Evolutionary conservation across 176 grass and related monocot species (phyloP).

Genomic region (Eremochloa ophiuroides): DNA sequence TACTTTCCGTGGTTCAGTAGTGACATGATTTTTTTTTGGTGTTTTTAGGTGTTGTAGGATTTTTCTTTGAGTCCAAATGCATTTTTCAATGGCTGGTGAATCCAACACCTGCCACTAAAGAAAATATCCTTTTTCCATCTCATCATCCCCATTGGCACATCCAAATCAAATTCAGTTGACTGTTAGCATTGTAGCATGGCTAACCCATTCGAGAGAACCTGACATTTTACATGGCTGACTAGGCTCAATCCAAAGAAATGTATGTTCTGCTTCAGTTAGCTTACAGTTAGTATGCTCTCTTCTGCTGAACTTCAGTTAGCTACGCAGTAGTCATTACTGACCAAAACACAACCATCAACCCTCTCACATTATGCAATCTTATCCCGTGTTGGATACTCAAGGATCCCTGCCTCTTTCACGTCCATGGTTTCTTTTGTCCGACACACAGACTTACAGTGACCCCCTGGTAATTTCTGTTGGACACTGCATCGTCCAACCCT

Average conservation of each 20-base stretch:
- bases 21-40: conserved; percentile 13
- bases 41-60: conserved; percentile 67
- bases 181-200: conserved; percentile 68
- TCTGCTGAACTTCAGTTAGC: background rate
- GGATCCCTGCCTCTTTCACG: too few relatives aligned
- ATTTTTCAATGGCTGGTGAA: too few relatives aligned
- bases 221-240: conserved; percentile 57
- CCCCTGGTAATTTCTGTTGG: too few relatives aligned
- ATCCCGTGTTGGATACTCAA: too few relatives aligned
- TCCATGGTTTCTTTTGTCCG: too few relatives aligned
- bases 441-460: too few relatives aligned
- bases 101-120: conserved; percentile 30
- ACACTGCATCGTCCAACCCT: too few relatives aligned
- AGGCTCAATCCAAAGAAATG: conserved; percentile 47
- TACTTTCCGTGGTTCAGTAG: background rate
- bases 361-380: too few relatives aligned
- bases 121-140: conserved; percentile 77
- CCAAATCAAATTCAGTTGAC: conserved; percentile 75
- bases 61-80: conserved; percentile 77
- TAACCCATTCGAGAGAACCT: conserved; percentile 53
- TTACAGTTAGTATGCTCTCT: background rate
- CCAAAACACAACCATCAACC: too few relatives aligned
- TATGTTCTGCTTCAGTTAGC: conserved; percentile 5
- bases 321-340: too few relatives aligned
- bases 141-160: conserved; percentile 69